Percentiles rank a stretch among this genome's conserved stretches.
Evolutionary conservation across 2,329 filamentous ascomycete species (phyloP).

Genomic region (Madurella mycetomatis): DNA sequence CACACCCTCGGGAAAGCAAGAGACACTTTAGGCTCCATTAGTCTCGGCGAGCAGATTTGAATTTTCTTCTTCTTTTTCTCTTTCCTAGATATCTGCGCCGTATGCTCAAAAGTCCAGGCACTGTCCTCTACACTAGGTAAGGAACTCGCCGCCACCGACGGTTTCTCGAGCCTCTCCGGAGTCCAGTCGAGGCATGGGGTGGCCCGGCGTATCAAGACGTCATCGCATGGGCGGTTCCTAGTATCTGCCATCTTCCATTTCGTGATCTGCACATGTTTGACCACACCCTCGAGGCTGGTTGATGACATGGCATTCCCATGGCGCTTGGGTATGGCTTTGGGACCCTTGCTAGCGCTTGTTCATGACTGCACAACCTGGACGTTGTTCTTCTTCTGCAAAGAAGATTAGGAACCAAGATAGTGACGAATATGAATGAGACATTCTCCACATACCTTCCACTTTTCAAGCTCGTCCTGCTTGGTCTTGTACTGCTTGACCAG

Average conservation of each 20-base stretch:
- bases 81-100: conserved; percentile 7
- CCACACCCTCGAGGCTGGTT: conserved; percentile 2
- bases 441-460: conserved; percentile 77
- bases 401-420: conserved; percentile 14
- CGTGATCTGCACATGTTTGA: conserved; percentile 4
- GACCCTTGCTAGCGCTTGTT: conserved; percentile 22
- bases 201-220: conserved; percentile 1
- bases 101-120: conserved; percentile 14
- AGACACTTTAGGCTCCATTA: not conserved
- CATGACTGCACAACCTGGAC: conserved; percentile 79
- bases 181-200: not conserved
- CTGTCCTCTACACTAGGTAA: not conserved
- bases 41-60: conserved; percentile 6
- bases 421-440: not conserved
- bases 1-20: conserved; percentile 27
- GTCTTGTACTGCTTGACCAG: conserved; percentile 93
- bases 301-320: conserved; percentile 21
- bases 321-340: not conserved
- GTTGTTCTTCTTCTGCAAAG: conserved; percentile 77
- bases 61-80: conserved; percentile 23
- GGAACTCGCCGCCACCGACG: not conserved
- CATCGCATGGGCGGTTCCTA: conserved; percentile 3
- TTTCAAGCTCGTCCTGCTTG: conserved; percentile 93
- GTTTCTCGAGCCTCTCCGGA: not conserved
- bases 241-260: conserved; percentile 1